Evolutionary conservation across 495 filamentous ascomycete species (phyloP).

Genomic region (Xylaria bambusicola): DNA sequence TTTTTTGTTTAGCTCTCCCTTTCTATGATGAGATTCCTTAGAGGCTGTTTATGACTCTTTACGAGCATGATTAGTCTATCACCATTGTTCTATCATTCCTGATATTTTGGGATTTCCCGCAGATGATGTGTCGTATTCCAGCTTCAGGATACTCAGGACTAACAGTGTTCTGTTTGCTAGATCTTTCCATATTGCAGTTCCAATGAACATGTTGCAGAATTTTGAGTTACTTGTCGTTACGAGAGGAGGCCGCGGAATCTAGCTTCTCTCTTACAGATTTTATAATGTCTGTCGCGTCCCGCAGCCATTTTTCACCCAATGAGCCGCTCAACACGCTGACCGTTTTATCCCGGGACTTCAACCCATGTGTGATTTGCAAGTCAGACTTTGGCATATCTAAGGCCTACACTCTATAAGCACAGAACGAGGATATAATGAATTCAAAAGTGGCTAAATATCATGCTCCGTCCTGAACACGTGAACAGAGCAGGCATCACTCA

Average conservation of each 20-base stretch:
- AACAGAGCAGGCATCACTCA: slow-evolving; percentile 30
- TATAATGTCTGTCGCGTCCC: slow-evolving; percentile 25
- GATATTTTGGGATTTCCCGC: slow-evolving; percentile 20
- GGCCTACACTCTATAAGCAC: slow-evolving; percentile 36
- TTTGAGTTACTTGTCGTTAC: too few relatives aligned
- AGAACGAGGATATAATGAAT: neutral
- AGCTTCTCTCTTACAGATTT: slow-evolving; percentile 28
- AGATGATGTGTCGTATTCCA: neutral
- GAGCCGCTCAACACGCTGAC: slow-evolving; percentile 38
- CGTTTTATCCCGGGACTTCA: slow-evolving; percentile 64
- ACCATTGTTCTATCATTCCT: slow-evolving; percentile 50
- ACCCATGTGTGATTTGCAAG: slow-evolving; percentile 62
- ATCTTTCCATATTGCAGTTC: too few relatives aligned
- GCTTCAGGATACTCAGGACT: neutral
- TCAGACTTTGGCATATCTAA: slow-evolving; percentile 64
- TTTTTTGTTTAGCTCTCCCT: too few relatives aligned
- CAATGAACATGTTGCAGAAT: neutral
- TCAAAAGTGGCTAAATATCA: neutral
- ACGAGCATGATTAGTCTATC: slow-evolving; percentile 46
- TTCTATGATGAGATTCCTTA: slow-evolving; percentile 28
- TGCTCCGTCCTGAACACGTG: neutral
- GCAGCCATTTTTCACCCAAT: slow-evolving; percentile 24
- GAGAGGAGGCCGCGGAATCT: neutral
- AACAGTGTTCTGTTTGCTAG: neutral
- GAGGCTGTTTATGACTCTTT: slow-evolving; percentile 54